Evolutionary conservation across 2,329 filamentous ascomycete species (phyloP), one percentile per base, ranked within the genome.

Genomic region (Pseudopithomyces maydicus): DNA sequence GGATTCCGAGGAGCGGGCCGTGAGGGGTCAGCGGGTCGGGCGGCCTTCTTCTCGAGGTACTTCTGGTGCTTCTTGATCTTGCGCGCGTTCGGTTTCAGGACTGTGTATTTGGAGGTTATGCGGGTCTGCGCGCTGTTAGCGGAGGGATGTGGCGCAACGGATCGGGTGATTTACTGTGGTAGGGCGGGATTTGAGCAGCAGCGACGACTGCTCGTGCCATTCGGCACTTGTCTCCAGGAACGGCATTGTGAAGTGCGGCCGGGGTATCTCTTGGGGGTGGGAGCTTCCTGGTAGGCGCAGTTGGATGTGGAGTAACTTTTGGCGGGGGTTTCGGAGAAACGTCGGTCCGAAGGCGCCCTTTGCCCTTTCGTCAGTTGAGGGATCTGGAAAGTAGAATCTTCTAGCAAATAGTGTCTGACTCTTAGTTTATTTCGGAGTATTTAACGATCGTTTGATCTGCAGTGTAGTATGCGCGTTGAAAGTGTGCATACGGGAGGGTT

Each of bases 81-180:
- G 43, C 69, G 64, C 46, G 69, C 47, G 10, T 65, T 66, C 15
- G 73, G 74, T 45, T 82, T 80, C 33, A 82, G 79, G 74, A 94
- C 87, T 74, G 87, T 89, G 86, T 98, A 99, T 82, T 90, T 92
- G 62, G 93, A 97, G 65, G 92, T 96, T 80, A 98, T 91, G 71
- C 88, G 86, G 46, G 94, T 93, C 93, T 97, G 67, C 56, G 47
- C 46, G 14, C 43, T 56, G 45, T 55, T 57, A 58, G 50, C 56
- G 54, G 48, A 39, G 10, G 45, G n/a, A 20, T 39, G 45, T 47
- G 39, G 54, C 52, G 32, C 8, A 1, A 50, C 3, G 32, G 33
- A 52, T 12, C 15, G 38, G 38, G 41, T 12, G 33, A 29, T 80
- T 86, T 85, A 96, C 94, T 39, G 90, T 92, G 33, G 85, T 86